phyloP scores from a whole-genome alignment of 129 eudicot species.

The Chrysanthemum lavandulifolium region DNA sequence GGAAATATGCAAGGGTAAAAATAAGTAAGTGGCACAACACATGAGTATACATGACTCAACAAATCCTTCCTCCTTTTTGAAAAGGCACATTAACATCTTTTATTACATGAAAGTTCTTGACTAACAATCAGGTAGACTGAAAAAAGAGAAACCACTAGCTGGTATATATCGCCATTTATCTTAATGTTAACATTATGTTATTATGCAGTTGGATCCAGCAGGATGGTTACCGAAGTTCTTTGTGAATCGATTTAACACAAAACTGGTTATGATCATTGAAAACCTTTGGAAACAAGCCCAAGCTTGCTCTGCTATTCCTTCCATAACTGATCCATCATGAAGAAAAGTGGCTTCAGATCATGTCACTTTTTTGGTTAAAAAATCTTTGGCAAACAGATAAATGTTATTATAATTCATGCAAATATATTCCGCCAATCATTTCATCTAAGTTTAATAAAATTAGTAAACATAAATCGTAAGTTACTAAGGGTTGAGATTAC shows the following conservation, averaged over 20 bases:
- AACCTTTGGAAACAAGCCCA: slow-evolving; percentile 84
- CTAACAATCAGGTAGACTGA: not conserved
- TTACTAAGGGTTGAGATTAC: not conserved
- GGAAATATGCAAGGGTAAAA: no score
- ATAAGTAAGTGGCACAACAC: no score
- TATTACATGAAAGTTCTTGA: no score
- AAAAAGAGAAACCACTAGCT: not conserved
- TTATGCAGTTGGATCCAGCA: slow-evolving; percentile 86
- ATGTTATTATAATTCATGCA: not conserved
- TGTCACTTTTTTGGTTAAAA: slow-evolving; percentile 20
- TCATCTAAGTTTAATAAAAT: not conserved
- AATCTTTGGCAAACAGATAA: slow-evolving; percentile 4
- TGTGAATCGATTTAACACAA: slow-evolving; percentile 93
- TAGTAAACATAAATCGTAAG: not conserved
- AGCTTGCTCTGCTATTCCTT: slow-evolving; percentile 51
- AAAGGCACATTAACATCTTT: no score
- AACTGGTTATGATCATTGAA: slow-evolving; percentile 94
- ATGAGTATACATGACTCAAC: no score
- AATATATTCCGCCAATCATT: not conserved
- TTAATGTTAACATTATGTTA: not conserved
- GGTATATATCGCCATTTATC: no score
- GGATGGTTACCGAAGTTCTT: slow-evolving; percentile 99
- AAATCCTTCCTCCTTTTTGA: no score
- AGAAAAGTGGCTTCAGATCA: not conserved
- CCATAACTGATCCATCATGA: slow-evolving; percentile 31